phyloP scores from a whole-genome alignment of 179 eudicot genomes.

The Spergularia azorica region DNA sequence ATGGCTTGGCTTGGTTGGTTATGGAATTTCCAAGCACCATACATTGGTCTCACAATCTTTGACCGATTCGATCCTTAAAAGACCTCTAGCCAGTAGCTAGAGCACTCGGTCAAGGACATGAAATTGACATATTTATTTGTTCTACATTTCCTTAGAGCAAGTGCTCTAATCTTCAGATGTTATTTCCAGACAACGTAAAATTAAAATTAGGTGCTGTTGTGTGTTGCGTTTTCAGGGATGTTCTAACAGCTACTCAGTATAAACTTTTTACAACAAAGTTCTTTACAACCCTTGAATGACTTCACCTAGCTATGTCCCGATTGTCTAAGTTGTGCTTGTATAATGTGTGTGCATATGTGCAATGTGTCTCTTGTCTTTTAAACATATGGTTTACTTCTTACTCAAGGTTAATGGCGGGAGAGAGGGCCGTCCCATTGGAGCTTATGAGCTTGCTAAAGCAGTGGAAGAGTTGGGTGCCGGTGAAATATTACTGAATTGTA shows the following conservation, averaged over 20 bases:
- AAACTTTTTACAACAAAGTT: background rate
- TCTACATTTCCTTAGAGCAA: background rate
- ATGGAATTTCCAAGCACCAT: too few relatives aligned
- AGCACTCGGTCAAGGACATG: background rate
- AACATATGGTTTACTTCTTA: slow-evolving; percentile 9
- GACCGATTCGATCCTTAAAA: too few relatives aligned
- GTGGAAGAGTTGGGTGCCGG: slow-evolving; percentile 98
- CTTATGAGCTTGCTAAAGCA: slow-evolving; percentile 98
- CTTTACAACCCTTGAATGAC: background rate
- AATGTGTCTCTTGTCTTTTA: background rate
- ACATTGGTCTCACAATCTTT: too few relatives aligned
- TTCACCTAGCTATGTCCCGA: background rate
- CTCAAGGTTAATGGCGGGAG: slow-evolving; percentile 94
- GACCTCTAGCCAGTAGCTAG: background rate
- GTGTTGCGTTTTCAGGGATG: background rate
- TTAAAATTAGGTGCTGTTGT: background rate
- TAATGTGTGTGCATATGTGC: background rate
- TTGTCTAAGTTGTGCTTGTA: background rate
- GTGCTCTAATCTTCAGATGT: background rate
- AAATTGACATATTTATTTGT: background rate
- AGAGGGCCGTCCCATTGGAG: slow-evolving; percentile 94
- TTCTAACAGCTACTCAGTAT: background rate
- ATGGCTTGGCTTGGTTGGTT: too few relatives aligned
- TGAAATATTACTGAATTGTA: slow-evolving; percentile 92
- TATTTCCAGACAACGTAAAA: background rate